Percentiles rank a stretch among this genome's conserved stretches.
These are phyloP conservation scores for Agarophyton chilense DNA, from an alignment of 23 red algal species.

Conservation along the genomic window DNA sequence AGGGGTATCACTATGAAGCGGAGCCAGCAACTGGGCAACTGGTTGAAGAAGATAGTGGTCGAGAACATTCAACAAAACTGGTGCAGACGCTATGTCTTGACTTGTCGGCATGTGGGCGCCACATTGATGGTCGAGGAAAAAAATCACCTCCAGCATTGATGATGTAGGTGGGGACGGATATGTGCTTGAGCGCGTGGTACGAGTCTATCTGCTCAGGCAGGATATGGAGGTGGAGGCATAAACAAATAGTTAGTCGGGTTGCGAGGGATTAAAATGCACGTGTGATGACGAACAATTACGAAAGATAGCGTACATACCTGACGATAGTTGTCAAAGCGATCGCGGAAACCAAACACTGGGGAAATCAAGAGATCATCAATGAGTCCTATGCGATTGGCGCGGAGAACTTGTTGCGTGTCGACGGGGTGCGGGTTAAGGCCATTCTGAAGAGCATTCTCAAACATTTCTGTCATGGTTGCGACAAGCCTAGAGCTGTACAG, in stretches of 20 bases:
- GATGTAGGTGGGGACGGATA: too few relatives aligned
- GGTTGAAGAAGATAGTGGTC: too few relatives aligned
- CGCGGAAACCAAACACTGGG: slow-evolving; percentile 85
- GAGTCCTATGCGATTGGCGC: slow-evolving; percentile 69
- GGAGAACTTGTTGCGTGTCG: slow-evolving; percentile 40
- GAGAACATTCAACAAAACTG: too few relatives aligned
- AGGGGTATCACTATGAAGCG: too few relatives aligned
- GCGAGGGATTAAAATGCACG: too few relatives aligned
- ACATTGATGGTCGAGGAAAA: slow-evolving; percentile 63
- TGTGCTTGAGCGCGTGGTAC: too few relatives aligned
- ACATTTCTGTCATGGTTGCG: slow-evolving; percentile 58
- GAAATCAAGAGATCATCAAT: slow-evolving; percentile 90
- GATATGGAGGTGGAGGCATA: too few relatives aligned
- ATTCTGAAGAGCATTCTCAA: slow-evolving; percentile 7
- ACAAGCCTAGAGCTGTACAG: slow-evolving; percentile 80
- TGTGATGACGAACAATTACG: too few relatives aligned
- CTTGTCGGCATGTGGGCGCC: slow-evolving; percentile 43
- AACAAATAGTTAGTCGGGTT: too few relatives aligned
- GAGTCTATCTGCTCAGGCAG: too few relatives aligned
- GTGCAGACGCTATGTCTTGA: slow-evolving; percentile 53
- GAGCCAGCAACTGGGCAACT: too few relatives aligned
- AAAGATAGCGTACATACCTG: slow-evolving; percentile 10
- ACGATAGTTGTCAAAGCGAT: slow-evolving; percentile 82
- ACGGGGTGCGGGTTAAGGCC: background rate
- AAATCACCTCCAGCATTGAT: slow-evolving; percentile 84